Conservation (phyloP, 2,329 filamentous ascomycete species). For the Aspergillus unguis region DNA sequence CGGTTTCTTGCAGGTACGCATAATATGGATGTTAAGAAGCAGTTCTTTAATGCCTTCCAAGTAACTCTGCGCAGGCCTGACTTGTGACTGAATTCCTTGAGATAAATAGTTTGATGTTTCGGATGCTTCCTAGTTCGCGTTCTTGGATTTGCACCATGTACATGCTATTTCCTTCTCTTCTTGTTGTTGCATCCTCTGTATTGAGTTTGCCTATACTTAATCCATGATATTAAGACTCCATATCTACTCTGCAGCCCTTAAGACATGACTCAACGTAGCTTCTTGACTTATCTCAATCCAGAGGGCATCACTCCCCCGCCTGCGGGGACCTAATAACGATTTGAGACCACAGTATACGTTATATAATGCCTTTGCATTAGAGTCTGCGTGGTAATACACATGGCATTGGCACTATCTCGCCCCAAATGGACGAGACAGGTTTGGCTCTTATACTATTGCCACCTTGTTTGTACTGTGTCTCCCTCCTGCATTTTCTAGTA, state of each 20-base stretch:
- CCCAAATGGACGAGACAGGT: not conserved
- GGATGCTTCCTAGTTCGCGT: not conserved
- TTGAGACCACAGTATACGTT: too few species aligned
- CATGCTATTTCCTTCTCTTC: not conserved
- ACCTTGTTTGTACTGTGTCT: not conserved
- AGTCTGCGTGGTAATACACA: too few species aligned
- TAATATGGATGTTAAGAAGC: not conserved
- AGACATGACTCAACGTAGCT: not conserved
- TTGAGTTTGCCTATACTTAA: not conserved
- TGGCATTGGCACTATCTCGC: too few species aligned
- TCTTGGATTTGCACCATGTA: not conserved
- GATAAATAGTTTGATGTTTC: not conserved
- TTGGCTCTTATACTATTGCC: not conserved
- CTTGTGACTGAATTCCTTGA: not conserved
- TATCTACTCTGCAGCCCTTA: not conserved
- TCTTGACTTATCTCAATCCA: not conserved
- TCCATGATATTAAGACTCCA: not conserved
- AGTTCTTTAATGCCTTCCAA: not conserved
- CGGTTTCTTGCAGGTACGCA: not conserved
- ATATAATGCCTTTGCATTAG: too few species aligned
- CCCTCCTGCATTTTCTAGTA: not conserved
- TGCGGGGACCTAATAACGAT: too few species aligned
- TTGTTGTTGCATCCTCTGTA: not conserved
- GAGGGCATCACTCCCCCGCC: not conserved
- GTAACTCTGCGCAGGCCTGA: not conserved